phyloP scores from a whole-genome alignment of 2,329 filamentous ascomycete genomes.

The Sporothrix variecibatus region DNA sequence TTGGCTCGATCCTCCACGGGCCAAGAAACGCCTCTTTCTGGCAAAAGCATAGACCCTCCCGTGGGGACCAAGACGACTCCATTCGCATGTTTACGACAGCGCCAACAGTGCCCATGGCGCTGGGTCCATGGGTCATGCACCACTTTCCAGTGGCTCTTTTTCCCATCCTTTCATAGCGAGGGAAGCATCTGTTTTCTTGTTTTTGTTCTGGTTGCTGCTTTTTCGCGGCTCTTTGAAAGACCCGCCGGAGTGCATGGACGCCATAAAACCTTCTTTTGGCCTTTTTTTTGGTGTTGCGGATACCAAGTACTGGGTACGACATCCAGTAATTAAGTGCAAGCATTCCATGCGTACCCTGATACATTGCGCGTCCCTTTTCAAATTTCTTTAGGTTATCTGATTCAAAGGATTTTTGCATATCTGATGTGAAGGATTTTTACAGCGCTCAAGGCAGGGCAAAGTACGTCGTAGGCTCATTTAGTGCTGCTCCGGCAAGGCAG shows the following conservation, averaged over 20 bases:
- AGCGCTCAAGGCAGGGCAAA: neutral
- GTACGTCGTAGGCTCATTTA: neutral
- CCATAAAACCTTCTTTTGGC: neutral
- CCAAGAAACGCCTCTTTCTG: neutral
- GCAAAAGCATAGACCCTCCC: neutral
- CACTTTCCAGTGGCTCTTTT: neutral
- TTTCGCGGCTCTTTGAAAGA: neutral
- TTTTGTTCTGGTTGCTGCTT: neutral
- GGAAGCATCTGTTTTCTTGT: neutral
- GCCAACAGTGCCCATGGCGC: neutral
- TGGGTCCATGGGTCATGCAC: neutral
- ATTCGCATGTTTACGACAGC: neutral
- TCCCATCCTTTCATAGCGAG: neutral
- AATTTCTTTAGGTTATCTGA: neutral
- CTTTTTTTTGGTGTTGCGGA: too few species aligned
- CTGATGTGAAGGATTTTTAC: neutral
- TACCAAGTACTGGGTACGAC: neutral
- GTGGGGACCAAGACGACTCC: neutral
- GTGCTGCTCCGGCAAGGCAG: neutral
- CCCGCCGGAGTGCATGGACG: neutral
- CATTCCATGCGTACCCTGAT: neutral
- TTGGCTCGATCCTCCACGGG: neutral
- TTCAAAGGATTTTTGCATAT: neutral
- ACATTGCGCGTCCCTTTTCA: too few species aligned
- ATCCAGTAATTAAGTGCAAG: neutral